Evolutionary conservation across 331 rosid species (phyloP), one percentile per base, ranked within the genome.

Genomic region (Ulmus americana): DNA sequence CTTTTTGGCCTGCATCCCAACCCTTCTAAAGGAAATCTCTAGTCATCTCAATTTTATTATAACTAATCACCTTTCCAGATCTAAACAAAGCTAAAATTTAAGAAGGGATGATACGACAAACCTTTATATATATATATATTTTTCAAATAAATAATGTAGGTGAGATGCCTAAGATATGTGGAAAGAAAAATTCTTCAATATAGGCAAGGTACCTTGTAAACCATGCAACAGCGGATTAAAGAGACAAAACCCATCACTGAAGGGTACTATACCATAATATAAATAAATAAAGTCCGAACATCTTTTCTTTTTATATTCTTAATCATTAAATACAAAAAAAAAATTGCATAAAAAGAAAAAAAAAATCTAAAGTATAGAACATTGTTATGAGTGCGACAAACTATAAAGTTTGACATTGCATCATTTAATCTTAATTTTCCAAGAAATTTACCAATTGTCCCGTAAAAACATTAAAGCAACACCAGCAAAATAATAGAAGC

Each of bases 401-500:
- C 97, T 5, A 87, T 84, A 75, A 94, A 94, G 82, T 94, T 97
- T 48, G 97, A 83, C 97, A 90, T 94, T 15, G 95, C 78, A 81
- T 94, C 99, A 11, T 94, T 87, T 58, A 90, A 91, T 81, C 90
- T 85, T 77, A 94, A 80, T 75, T 94, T 94, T 57, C 99, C 99
- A 39, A 94, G 95, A 73, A 97, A 94, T 84, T 94, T 94, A 70
- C 99, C 99, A 57, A 94, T 90, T 70, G 97, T 94, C 45, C 99
- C 99, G 67, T 97, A 95, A 78, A 28, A 28, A 28, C 35, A 28
- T 28, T 2, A 1, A 28, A 1, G 35, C 35, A 28, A 28, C 35
- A 28, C 2, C 4, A 28, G 2, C 35, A 28, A 28, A 28, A 28
- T 3, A 2, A 28, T 28, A 28, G 35, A 28, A 28, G 35, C 35